These are phyloP conservation scores for Podospora australis DNA, from an alignment of 495 filamentous ascomycete genomes.

Conservation along the genomic window DNA sequence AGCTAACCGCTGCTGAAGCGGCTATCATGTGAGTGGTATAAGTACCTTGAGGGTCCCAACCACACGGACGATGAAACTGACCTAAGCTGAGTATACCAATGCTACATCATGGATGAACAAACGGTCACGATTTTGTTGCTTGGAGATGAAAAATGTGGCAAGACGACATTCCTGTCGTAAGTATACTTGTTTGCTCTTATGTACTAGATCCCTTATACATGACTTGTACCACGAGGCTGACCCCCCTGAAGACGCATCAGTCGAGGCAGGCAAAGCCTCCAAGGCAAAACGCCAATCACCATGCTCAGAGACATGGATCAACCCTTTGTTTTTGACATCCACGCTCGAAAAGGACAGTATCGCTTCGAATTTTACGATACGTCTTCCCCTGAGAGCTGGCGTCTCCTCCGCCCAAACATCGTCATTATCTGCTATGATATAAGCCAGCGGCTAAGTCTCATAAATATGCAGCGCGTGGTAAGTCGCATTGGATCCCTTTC, in stretches of 20 bases:
- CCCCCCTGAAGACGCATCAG: slow-evolving; percentile 40
- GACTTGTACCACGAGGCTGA: not conserved
- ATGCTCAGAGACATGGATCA: slow-evolving; percentile 69
- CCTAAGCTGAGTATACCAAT: not conserved
- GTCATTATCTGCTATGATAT: slow-evolving; percentile 80
- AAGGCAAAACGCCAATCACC: slow-evolving; percentile 37
- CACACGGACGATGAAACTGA: too few relatives aligned
- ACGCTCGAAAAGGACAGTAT: slow-evolving; percentile 52
- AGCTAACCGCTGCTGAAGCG: too few relatives aligned
- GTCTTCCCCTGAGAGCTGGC: slow-evolving; percentile 66
- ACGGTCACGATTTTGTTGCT: slow-evolving; percentile 68
- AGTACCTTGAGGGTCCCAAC: too few relatives aligned
- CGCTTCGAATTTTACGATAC: slow-evolving; percentile 78
- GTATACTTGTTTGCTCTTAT: slow-evolving; percentile 30
- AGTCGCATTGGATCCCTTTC: slow-evolving; percentile 21
- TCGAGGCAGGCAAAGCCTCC: slow-evolving; percentile 32
- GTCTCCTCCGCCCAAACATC: slow-evolving; percentile 62
- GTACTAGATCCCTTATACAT: not conserved
- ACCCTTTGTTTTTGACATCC: slow-evolving; percentile 75
- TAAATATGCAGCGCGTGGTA: slow-evolving; percentile 54
- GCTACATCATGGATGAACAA: slow-evolving; percentile 31
- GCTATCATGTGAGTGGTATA: too few relatives aligned
- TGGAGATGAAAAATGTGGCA: slow-evolving; percentile 75
- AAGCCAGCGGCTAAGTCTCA: slow-evolving; percentile 56
- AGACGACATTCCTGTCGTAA: slow-evolving; percentile 84